Evolutionary conservation across 352 stramenopile genomes (phyloP).

Genomic region (Phytophthora ohioensis): DNA sequence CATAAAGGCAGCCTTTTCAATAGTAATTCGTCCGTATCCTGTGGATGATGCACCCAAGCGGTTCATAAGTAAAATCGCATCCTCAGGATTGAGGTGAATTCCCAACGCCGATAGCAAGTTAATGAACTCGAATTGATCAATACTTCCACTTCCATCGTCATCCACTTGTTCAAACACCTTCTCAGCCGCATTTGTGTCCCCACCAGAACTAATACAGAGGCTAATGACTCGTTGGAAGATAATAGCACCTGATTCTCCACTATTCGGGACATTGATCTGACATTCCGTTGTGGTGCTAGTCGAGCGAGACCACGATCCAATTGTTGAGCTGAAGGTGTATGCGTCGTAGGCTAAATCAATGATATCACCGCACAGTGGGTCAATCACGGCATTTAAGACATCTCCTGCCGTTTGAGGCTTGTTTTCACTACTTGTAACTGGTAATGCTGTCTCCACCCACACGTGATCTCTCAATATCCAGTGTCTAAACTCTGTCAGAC

Average conservation of each 20-base stretch:
- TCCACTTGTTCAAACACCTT: constrained; percentile 70
- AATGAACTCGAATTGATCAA: constrained; percentile 67
- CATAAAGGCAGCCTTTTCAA: constrained; percentile 32
- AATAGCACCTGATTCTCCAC: constrained; percentile 32
- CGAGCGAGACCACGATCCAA: constrained; percentile 50
- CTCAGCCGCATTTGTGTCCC: constrained; percentile 25
- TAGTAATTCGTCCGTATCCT: constrained; percentile 8
- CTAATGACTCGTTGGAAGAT: constrained; percentile 61
- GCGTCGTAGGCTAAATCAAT: constrained; percentile 52
- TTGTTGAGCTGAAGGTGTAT: constrained; percentile 41
- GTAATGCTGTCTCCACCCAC: constrained; percentile 41
- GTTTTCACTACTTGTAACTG: constrained; percentile 4
- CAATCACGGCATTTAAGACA: constrained; percentile 42
- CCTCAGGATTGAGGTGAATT: constrained; percentile 46
- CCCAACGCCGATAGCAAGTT: constrained; percentile 51
- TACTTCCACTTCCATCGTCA: constrained; percentile 57
- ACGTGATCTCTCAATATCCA: constrained; percentile 76
- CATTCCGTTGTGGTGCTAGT: constrained; percentile 36
- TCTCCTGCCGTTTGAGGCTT: constrained; percentile 18
- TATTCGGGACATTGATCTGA: background rate
- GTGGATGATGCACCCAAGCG: constrained; percentile 39
- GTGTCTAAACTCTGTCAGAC: constrained; percentile 66
- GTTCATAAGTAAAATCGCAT: constrained; percentile 59
- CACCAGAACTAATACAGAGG: constrained; percentile 36
- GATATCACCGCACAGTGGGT: constrained; percentile 50